A percentile compares a stretch with the other conserved stretches of the same genome.
These are phyloP conservation scores for Candida neerlandica DNA, from an alignment of 1,139 yeast species.

Conservation along the genomic window DNA sequence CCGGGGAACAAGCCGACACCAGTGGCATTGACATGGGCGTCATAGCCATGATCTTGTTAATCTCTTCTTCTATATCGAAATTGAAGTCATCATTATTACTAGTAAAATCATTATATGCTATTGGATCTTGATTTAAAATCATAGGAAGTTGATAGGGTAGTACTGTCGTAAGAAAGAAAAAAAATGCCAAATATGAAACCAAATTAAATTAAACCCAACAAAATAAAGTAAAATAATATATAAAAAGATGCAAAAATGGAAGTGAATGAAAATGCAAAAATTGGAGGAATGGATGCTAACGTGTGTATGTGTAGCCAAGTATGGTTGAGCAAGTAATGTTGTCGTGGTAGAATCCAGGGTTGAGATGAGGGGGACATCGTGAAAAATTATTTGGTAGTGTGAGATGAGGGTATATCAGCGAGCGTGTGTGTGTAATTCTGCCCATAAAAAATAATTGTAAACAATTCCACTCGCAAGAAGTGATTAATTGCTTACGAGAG, in stretches of 20 bases:
- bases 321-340: too few species aligned
- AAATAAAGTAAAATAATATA: not conserved
- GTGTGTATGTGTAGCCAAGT: not conserved
- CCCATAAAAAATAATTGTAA: too few species aligned
- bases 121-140: not conserved
- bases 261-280: not conserved
- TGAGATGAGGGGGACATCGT: not conserved
- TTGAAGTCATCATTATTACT: constrained; percentile 9
- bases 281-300: not conserved
- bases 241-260: not conserved
- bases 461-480: too few species aligned
- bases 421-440: not conserved
- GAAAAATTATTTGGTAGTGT: not conserved
- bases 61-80: constrained; percentile 14
- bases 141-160: too few species aligned
- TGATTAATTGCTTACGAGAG: too few species aligned
- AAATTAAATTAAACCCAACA: not conserved
- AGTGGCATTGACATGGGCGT: constrained; percentile 6
- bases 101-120: not conserved
- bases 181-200: not conserved
- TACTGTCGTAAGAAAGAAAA: not conserved
- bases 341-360: not conserved
- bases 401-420: too few species aligned
- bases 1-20: constrained; percentile 3
- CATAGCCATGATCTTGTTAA: constrained; percentile 6